Base-by-base conservation (phyloP, 2,329 filamentous ascomycete genomes). In the Pseudocercospora cruenta region DNA sequence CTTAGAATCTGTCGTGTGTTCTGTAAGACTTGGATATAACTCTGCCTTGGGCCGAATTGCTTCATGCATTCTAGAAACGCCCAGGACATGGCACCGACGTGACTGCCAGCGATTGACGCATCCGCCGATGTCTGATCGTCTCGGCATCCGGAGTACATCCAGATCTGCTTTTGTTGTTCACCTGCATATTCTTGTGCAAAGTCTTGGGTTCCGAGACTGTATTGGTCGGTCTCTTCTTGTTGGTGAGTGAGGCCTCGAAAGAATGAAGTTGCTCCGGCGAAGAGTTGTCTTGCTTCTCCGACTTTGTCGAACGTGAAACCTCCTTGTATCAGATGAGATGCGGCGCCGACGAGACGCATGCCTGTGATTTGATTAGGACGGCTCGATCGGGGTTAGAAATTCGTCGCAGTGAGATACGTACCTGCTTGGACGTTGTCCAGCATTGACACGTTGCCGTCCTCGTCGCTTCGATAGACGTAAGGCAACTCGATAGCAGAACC, bases 401-500 rank as follows among this genome's bases (percentile, higher is more conserved):
- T 16, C 10, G 4, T 16, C 14, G 14, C 36, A n/a, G 36, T 39
- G 36, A 39, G 14, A 39, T 12, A 75, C 1, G 83, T 76, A 0
- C 86, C 86, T 45, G 82, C 77, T 67, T 84, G 81, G 33, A 88
- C 70, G 55, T 86, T 86, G 73, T 88, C 83, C 63, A 88, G 78
- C 22, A 87, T 72, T 66, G 80, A 84, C 63, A 88, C 80, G 64
- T 86, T 85, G 47, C 86, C 86, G 10, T 87, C 83, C 26, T 81
- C 81, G 69, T 88, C 85, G 3, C 81, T 81, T 24, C 85, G 84
- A 73, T 85, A 88, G 21, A 88, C 83, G 66, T 80, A 88, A 0
- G 87, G 86, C 1, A 89, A 76, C 65, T 88, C 86, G 47, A 87
- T 80, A 0, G 85, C 86, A 0, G 85, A 87, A 31, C 86, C 86